Evolutionary conservation across 176 grass and related monocot genomes (phyloP).

Genomic region (Stipa capillata): DNA sequence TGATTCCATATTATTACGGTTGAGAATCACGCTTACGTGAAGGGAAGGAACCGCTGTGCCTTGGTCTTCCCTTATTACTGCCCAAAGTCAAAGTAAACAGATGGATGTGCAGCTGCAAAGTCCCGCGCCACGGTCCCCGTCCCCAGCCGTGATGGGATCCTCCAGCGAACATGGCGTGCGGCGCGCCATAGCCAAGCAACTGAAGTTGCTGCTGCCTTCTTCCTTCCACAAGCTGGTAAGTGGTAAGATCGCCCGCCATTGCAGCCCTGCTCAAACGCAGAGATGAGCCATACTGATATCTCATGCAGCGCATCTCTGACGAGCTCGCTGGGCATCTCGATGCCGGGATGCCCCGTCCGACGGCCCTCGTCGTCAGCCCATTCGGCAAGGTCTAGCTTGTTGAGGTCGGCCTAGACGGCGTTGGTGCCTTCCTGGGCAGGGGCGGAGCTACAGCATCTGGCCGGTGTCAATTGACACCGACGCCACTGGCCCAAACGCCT

Average conservation of each 20-base stretch:
- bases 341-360: background rate
- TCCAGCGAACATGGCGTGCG: background rate
- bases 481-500: too few relatives aligned
- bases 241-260: too few relatives aligned
- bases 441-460: too few relatives aligned
- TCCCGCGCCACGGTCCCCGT: background rate
- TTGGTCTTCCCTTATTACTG: background rate
- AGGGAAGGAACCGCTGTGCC: too few relatives aligned
- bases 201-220: background rate
- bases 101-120: background rate
- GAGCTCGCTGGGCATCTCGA: background rate
- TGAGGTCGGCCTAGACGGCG: slow-evolving; percentile 14
- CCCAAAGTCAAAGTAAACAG: background rate
- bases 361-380: slow-evolving; percentile 6
- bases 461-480: too few relatives aligned
- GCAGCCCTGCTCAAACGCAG: too few relatives aligned
- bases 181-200: background rate
- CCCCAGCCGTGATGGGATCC: background rate
- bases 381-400: slow-evolving; percentile 25
- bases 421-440: slow-evolving; percentile 8
- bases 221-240: background rate
- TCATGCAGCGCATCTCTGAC: background rate
- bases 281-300: background rate
- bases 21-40: too few relatives aligned
- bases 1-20: too few relatives aligned